Evolutionary conservation across 2,329 filamentous ascomycete species (phyloP), one percentile per base, ranked within the genome.

Genomic region (Penicillium expansum): DNA sequence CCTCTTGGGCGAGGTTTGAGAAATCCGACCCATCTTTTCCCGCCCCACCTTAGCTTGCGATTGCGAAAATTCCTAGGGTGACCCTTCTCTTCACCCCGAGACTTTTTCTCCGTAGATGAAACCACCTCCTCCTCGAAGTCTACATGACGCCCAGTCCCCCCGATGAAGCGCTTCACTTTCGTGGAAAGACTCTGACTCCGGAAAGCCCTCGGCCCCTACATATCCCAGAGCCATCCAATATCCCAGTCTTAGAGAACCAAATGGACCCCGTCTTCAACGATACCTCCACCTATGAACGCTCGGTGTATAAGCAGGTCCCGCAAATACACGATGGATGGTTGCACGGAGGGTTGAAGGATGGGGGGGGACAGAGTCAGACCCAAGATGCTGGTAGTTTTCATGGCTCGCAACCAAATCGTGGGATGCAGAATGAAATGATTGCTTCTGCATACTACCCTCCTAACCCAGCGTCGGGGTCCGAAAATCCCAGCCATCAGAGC

Each of bases 241-340:
- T 90, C 58, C 86, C 87, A 56, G 83, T 90, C 53, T 79, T 90
- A 68, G 82, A 86, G 70, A 86, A 87, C 70, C 86, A 89, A 76
- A 90, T 85, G 83, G 86, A 90, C 75, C 85, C 86, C 53, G 77
- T 83, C 65, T 88, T 89, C 79, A 86, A 87, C 75, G 85, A 88
- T 71, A 85, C 85, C 55, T 80, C 85, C 52, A 82, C 81, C 60
- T 83, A 84, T 71, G 78, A 78, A 58, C 82, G 78, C 68, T 71
- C 71, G 37, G 67, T 68, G 38, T 56, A 60, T 49, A 57, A 67
- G 47, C 55, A 65, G 22, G 37, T 38, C 27, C 37, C 37, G 22
- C 51, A 56, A 24, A 47, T 37, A 39, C 56, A 62, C n/a, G 56
- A 66, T 57, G 60, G 50, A 45, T 62, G 63, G 62, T 57, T 39